These are phyloP conservation scores for Thymus quinquecostatus DNA, from an alignment of 257 asterid species.

Conservation along the genomic window DNA sequence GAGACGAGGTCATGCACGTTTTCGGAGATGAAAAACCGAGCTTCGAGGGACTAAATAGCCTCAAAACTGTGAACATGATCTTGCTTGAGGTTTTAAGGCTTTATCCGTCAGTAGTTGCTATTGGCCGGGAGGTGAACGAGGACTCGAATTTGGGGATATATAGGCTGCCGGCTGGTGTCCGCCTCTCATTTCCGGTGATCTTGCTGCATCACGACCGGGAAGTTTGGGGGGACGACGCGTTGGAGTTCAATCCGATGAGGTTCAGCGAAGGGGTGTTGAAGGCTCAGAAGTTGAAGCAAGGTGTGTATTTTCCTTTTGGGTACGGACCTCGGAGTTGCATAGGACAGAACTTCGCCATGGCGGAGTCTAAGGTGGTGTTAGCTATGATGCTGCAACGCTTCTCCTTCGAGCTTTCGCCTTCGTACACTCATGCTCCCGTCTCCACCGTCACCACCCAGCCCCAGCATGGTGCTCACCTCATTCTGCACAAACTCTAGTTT, in stretches of 20 bases:
- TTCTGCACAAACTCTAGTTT: no score
- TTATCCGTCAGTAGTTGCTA: neutral
- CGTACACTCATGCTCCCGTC: conserved; percentile 29
- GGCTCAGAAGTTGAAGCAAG: neutral
- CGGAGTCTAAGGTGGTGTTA: neutral
- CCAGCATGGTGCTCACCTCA: no score
- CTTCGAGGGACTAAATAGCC: neutral
- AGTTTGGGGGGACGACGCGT: neutral
- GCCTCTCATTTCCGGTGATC: neutral
- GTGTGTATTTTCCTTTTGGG: neutral
- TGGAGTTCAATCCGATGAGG: neutral
- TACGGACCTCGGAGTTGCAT: neutral
- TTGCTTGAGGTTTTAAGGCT: neutral
- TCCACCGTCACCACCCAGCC: no score
- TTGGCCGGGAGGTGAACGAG: neutral
- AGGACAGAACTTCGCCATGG: neutral
- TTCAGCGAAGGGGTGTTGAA: neutral
- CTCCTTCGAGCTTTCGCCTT: conserved; percentile 8
- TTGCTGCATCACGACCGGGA: neutral
- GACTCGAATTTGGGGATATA: no score
- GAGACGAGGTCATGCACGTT: neutral
- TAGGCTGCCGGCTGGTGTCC: neutral
- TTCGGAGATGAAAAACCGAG: neutral
- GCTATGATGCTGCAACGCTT: conserved; percentile 26
- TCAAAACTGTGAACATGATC: neutral